A percentile compares a stretch with the other conserved stretches of the same genome.
Conservation (phyloP, 441 rosid genomes). For the Viola pubescens region DNA sequence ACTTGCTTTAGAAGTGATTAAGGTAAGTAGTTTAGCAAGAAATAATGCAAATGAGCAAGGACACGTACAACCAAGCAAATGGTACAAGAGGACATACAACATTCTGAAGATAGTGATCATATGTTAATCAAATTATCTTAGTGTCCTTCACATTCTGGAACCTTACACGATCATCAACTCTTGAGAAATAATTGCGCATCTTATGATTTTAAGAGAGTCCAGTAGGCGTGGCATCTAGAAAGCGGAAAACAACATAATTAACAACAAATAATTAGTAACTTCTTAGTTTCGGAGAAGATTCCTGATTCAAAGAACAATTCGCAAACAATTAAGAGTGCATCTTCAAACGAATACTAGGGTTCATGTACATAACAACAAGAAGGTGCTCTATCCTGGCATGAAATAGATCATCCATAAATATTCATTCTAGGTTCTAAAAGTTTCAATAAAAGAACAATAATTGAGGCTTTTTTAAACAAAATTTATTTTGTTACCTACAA, state of each 20-base stretch:
- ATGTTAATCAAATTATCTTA: constrained; percentile 63
- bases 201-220: constrained; percentile 28
- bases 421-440: background rate
- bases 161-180: constrained; percentile 46
- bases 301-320: background rate
- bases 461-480: too few relatives aligned
- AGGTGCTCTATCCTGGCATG: background rate
- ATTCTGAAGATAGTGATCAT: constrained; percentile 64
- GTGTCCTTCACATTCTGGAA: constrained; percentile 54
- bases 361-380: background rate
- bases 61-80: background rate
- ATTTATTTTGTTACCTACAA: too few relatives aligned
- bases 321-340: background rate
- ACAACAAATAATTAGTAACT: too few relatives aligned
- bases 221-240: background rate
- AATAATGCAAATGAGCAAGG: background rate
- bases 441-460: background rate
- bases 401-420: background rate
- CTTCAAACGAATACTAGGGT: background rate
- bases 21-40: constrained; percentile 17
- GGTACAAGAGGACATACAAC: constrained; percentile 25
- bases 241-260: background rate
- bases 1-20: constrained; percentile 47
- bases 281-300: too few relatives aligned
- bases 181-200: constrained; percentile 39